Conservation (phyloP, 2,329 filamentous ascomycete genomes). For the Huntiella bhutanensis region DNA sequence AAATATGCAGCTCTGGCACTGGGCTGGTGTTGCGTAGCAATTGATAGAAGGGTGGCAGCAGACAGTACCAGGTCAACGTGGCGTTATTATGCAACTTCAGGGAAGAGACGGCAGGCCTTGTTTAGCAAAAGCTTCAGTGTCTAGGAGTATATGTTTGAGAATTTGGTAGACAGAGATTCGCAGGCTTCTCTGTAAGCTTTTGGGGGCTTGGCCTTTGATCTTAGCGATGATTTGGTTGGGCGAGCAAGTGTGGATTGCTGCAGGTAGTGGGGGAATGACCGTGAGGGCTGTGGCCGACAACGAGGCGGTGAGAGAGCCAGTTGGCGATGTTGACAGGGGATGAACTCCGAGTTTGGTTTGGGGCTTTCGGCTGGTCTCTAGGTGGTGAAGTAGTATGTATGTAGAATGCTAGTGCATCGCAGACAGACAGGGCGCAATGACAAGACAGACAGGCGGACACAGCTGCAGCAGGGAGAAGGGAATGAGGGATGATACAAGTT, state of each 20-base stretch:
- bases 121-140: neutral
- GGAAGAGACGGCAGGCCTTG: conserved; percentile 2
- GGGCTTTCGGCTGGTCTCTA: too few relatives aligned
- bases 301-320: too few relatives aligned
- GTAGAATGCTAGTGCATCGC: neutral
- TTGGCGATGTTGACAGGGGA: too few relatives aligned
- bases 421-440: neutral
- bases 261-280: neutral
- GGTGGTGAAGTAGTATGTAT: too few relatives aligned
- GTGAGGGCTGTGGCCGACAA: too few relatives aligned
- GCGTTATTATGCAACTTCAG: conserved; percentile 7
- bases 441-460: neutral
- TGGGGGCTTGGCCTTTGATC: neutral
- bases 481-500: neutral
- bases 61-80: conserved; percentile 9
- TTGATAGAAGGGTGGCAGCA: neutral
- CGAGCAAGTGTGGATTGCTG: neutral
- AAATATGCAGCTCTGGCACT: neutral
- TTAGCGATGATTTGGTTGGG: neutral
- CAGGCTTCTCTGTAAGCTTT: neutral
- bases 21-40: neutral
- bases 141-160: neutral
- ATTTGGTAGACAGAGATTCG: neutral
- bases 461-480: neutral
- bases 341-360: too few relatives aligned